Base-by-base conservation (phyloP, 352 stramenopile genomes). In the Phytopythium vexans region DNA sequence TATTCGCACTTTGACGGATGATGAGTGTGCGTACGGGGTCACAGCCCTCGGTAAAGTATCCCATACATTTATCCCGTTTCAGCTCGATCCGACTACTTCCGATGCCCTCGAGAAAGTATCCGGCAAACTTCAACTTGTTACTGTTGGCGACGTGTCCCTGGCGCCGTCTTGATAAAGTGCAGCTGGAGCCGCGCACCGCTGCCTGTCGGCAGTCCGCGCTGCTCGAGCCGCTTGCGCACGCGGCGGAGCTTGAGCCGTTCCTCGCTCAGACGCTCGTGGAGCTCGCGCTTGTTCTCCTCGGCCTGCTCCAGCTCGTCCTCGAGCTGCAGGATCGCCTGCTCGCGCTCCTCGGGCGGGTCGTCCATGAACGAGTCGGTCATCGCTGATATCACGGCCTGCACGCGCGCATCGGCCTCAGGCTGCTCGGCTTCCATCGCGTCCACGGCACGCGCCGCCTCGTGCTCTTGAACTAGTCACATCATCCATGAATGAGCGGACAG, bases 281-380 rank as follows among this genome's bases (percentile, higher is more conserved):
- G 50, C 41, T 77, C 60, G 21, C 64, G 64, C 41, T 83, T 85
- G 61, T 82, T 68, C n/a, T 69, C 54, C 31, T 83, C 70, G 11
- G 68, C 68, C 56, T 85, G 76, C 27, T 83, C 74, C 35, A 88
- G 66, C 32, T 86, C 77, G 50, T 86, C 71, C 37, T 85, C 72
- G 3, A 88, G 58, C 55, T 78, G 74, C 41, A 74, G 54, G 32
- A 79, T 43, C n/a, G 67, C 63, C 15, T 68, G 62, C 43, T 81
- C 73, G 27, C 60, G 68, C 52, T 82, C 67, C 36, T 73, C 55
- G 6, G 49, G 49, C 41, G 59, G 50, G 27, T 80, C 65, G 41
- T 66, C 74, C 35, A 61, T 67, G 27, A 82, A 64, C 11, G 68
- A 84, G 34, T 58, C 41, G 1, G 66, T 72, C 46, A 86, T 86